phyloP scores from a whole-genome alignment of 2,329 filamentous ascomycete genomes.

The Ascochyta rabiei region DNA sequence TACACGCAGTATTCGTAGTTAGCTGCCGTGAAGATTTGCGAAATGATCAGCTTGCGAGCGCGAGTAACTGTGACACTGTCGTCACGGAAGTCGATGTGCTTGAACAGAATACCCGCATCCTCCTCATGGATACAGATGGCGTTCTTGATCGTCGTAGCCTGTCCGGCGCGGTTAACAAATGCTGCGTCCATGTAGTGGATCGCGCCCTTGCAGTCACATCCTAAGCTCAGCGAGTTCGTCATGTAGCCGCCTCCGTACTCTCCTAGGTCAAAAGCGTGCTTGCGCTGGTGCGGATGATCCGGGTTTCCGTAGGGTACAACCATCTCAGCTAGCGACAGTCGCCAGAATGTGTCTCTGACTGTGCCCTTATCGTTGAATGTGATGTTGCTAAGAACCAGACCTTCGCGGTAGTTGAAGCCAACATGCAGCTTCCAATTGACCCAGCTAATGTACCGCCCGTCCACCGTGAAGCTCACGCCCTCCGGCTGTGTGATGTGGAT shows the following conservation, averaged over 20 bases:
- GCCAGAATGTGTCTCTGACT: slow-evolving; percentile 81
- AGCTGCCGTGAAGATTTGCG: slow-evolving; percentile 91
- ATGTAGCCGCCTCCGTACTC: slow-evolving; percentile 85
- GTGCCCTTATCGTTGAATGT: slow-evolving; percentile 83
- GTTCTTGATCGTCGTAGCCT: slow-evolving; percentile 84
- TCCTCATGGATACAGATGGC: slow-evolving; percentile 96
- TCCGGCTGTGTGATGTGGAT: slow-evolving; percentile 88
- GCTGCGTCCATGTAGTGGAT: slow-evolving; percentile 92
- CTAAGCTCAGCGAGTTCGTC: slow-evolving; percentile 77
- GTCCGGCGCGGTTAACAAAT: slow-evolving; percentile 79
- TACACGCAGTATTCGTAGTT: slow-evolving; percentile 93
- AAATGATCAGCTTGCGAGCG: slow-evolving; percentile 82
- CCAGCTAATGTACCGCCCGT: slow-evolving; percentile 78
- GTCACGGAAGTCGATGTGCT: slow-evolving; percentile 92
- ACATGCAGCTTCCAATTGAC: slow-evolving; percentile 94
- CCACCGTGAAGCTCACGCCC: slow-evolving; percentile 82
- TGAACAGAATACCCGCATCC: slow-evolving; percentile 89
- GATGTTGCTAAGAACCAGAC: slow-evolving; percentile 88
- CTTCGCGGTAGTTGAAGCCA: slow-evolving; percentile 94
- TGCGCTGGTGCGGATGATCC: slow-evolving; percentile 78
- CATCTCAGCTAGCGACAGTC: slow-evolving; percentile 90
- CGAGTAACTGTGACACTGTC: slow-evolving; percentile 86
- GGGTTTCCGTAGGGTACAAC: slow-evolving; percentile 88
- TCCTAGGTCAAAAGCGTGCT: slow-evolving; percentile 81
- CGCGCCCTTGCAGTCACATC: slow-evolving; percentile 85